These are phyloP conservation scores for Hyphodiscus sp. DNA, from an alignment of 2,329 filamentous ascomycete species.

Conservation along the genomic window DNA sequence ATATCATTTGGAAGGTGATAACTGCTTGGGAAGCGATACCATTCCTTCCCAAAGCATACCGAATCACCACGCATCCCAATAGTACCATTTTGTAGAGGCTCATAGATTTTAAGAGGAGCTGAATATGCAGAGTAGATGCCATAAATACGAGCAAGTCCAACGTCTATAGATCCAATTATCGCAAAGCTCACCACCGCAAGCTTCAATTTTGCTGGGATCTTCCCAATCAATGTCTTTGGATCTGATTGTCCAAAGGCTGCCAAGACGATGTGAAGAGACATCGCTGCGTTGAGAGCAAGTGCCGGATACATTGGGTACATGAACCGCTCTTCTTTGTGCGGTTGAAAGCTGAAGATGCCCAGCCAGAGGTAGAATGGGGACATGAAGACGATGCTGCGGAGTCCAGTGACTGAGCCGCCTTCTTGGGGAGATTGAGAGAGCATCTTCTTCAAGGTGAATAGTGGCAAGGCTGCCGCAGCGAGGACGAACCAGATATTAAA, in stretches of 20 bases:
- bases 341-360: conserved; percentile 80
- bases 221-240: conserved; percentile 59
- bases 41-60: conserved; percentile 92
- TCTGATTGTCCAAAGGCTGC: conserved; percentile 66
- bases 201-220: conserved; percentile 70
- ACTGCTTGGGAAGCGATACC: conserved; percentile 94
- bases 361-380: conserved; percentile 94
- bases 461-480: conserved; percentile 65
- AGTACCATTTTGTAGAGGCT: conserved; percentile 51
- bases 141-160: conserved; percentile 65
- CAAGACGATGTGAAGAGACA: conserved; percentile 75
- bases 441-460: conserved; percentile 68
- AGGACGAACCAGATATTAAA: conserved; percentile 93
- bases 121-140: conserved; percentile 78
- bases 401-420: conserved; percentile 56
- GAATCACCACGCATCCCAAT: conserved; percentile 56
- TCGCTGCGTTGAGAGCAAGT: conserved; percentile 78
- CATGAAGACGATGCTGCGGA: conserved; percentile 73
- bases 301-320: conserved; percentile 97
- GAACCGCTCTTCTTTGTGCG: conserved; percentile 97
- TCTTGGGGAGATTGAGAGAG: conserved; percentile 50
- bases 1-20: conserved; percentile 83
- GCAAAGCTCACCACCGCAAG: conserved; percentile 53
- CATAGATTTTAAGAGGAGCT: conserved; percentile 68
- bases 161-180: conserved; percentile 56